Evolutionary conservation across 2,329 filamentous ascomycete species (phyloP).

Genomic region (Coniochaeta prunicola): DNA sequence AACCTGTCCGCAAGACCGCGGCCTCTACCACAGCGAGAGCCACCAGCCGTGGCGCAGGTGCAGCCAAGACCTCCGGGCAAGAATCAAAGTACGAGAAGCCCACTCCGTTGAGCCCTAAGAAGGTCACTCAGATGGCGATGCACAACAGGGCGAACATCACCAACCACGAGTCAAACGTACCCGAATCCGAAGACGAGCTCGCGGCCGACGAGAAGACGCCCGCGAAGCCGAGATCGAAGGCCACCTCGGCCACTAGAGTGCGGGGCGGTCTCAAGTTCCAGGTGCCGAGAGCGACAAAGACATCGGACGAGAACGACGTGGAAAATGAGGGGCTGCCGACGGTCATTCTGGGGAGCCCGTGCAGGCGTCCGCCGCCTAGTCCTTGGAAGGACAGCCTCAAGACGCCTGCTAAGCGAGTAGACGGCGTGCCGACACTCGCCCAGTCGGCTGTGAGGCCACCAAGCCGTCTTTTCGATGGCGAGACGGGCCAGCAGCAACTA

Average conservation of each 20-base stretch:
- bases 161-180: constrained; percentile 35
- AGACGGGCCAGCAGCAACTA: constrained; percentile 10
- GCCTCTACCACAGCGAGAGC: constrained; percentile 11
- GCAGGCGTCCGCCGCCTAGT: constrained; percentile 44
- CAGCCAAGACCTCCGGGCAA: constrained; percentile 16
- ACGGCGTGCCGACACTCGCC: constrained; percentile 23
- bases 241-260: constrained; percentile 4
- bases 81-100: constrained; percentile 22
- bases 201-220: constrained; percentile 42
- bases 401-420: constrained; percentile 49
- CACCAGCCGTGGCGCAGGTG: background rate
- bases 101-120: constrained; percentile 56
- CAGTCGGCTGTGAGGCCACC: constrained; percentile 12
- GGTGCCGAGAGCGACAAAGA: constrained; percentile 23
- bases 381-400: constrained; percentile 48
- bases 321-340: constrained; percentile 17
- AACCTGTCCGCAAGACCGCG: constrained; percentile 17
- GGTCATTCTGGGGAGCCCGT: constrained; percentile 43
- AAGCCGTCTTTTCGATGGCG: background rate
- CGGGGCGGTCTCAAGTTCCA: constrained; percentile 49
- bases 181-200: constrained; percentile 53
- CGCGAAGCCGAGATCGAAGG: constrained; percentile 37
- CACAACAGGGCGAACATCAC: constrained; percentile 27
- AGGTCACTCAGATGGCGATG: constrained; percentile 51
- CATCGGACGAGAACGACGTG: constrained; percentile 11